Evolutionary conservation across 768 basidiomycete species (phyloP), one percentile per base, ranked within the genome.

Genomic region (Lentinula sp.): DNA sequence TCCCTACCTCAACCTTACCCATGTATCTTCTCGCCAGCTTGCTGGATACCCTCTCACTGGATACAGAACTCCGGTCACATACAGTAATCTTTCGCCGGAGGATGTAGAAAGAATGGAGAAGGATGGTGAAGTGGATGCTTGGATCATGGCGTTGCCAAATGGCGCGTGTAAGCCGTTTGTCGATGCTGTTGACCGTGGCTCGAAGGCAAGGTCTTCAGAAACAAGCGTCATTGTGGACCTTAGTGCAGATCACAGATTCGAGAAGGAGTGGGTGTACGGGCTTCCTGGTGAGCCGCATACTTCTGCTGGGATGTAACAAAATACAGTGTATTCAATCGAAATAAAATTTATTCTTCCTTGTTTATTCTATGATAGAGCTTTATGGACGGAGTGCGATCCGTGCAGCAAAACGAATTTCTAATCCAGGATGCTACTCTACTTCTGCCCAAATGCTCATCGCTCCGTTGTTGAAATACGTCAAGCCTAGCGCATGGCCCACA

Each of bases 131-230:
- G 93, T 99, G 16, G 96, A 99, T 70, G 96, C 94, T 8, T 99
- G 97, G 96, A 85, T 98, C 57, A 95, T 98, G 91, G 97, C 97
- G 2, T 82, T 99, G 52, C 97, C 97, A n/a, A 99, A 98, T 66
- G 97, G 97, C 18, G 84, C 93, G 23, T 90, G 91, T 77, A 95
- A 95, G 74, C 95, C 95, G 0, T 99, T 96, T 70, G 94, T 99
- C 37, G 94, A 95, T 68, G 96, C 96, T 15, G 76, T 99, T 52
- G 94, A 97, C 68, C 81, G 84, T 40, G 93, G 88, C 5, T 78
- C 87, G 13, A 75, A 76, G 63, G 82, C 79, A 67, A 84, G 85
- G 64, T 65, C 68, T 49, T 57, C 63, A 34, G 75, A 78, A 62
- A 77, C 80, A 46, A 91, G 94, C 65, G 92, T 96, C 18, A 76